Evolutionary conservation across 306 rosid species (phyloP).

Genomic region (Glycine tomentella): DNA sequence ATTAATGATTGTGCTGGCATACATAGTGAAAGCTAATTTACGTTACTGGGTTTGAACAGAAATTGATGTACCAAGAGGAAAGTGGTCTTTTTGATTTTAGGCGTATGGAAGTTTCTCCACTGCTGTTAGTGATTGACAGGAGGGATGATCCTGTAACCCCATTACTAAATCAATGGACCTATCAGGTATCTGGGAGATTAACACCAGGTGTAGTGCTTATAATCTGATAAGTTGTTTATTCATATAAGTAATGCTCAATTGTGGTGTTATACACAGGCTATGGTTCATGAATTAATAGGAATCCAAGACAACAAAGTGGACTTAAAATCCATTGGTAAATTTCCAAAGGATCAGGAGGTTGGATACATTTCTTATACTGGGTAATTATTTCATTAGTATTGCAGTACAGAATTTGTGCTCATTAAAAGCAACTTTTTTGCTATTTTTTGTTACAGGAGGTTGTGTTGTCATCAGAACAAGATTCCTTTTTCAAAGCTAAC

Average conservation of each 20-base stretch:
- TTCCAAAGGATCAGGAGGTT: conserved; percentile 94
- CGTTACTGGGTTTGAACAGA: conserved; percentile 64
- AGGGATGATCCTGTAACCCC: conserved; percentile 97
- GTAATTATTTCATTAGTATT: conserved; percentile 23
- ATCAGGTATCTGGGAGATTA: conserved; percentile 69
- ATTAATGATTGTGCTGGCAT: conserved; percentile 35
- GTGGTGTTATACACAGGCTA: conserved; percentile 66
- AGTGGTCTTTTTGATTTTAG: conserved; percentile 96
- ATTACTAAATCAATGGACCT: conserved; percentile 93
- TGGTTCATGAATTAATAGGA: conserved; percentile 97
- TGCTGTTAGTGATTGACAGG: conserved; percentile 93
- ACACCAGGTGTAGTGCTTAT: conserved; percentile 18
- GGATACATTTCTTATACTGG: conserved; percentile 46
- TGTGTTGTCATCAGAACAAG: conserved; percentile 95
- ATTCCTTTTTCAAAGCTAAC: conserved; percentile 85
- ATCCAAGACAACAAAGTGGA: conserved; percentile 96
- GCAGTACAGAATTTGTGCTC: conserved; percentile 35
- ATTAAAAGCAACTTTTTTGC: conserved; percentile 39
- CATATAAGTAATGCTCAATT: conserved; percentile 28
- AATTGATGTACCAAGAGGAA: conserved; percentile 94
- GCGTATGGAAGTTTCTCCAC: conserved; percentile 85
- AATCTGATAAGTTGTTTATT: conserved; percentile 37
- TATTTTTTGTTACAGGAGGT: conserved; percentile 68
- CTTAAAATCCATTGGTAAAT: conserved; percentile 73
- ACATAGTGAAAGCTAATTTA: conserved; percentile 48